Evolutionary conservation across 2,329 filamentous ascomycete genomes (phyloP), one percentile per base, ranked within the genome.

Genomic region (Xylariaceae sp.): DNA sequence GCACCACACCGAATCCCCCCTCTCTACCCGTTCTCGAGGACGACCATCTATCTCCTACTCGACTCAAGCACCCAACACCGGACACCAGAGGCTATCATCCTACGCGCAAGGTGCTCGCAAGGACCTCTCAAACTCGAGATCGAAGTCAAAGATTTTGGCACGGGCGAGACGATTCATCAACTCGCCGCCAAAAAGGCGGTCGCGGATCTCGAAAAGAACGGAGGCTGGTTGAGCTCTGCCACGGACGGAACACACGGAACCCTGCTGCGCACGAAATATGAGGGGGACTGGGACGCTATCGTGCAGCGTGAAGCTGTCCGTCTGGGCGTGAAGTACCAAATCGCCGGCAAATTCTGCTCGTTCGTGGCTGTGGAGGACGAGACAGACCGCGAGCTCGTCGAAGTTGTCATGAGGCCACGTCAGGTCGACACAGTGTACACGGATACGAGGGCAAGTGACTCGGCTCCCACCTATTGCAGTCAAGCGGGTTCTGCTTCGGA

Each of bases 101-200:
- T 64, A 44, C 60, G 57, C 11, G 62, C 53, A 52, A 56, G 57
- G 10, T 58, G 50, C n/a, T 5, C 39, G 8, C 35, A 64, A 13
- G 60, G 60, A 11, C 57, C 60, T 5, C 48, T 64, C 51, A 58
- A 61, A 15, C 55, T 64, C 9, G 58, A 62, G 51, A 59, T 62
- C 2, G 37, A 59, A 48, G 51, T 62, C 10, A 56, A 64, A 42
- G 60, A 62, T 45, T 48, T 62, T 30, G 62, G 58, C 17, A 53
- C 53, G 9, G 54, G 62, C 5, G 51, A 64, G 42, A 64, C 56
- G 2, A 59, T 64, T 51, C 60, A 64, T 50, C 62, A 64, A 45
- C 56, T 64, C 10, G 62, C 60, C 2, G 55, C 60, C 8, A 60
- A 51, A 37, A 62, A 52, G 45, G 58, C 62, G 1, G 35, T 64